phyloP scores from a whole-genome alignment of 306 rosid genomes.

The Herpetospermum pedunculosum region DNA sequence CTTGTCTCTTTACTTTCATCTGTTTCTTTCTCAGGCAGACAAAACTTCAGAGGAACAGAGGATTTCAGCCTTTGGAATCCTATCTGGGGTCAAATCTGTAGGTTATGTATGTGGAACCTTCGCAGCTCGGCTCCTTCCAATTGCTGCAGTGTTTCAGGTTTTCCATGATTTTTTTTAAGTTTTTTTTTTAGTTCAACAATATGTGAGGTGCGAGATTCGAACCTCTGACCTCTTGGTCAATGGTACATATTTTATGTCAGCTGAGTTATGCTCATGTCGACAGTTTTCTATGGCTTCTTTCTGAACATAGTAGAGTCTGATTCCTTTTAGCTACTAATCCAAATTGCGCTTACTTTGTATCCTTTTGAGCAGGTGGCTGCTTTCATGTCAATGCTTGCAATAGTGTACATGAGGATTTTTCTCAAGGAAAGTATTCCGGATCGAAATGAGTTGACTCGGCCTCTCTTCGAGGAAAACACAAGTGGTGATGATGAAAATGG shows the following conservation, averaged over 20 bases:
- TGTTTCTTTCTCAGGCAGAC: slow-evolving; percentile 42
- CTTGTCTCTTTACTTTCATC: not conserved
- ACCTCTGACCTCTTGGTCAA: no score
- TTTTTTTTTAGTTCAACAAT: no score
- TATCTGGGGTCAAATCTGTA: slow-evolving; percentile 53
- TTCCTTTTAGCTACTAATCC: not conserved
- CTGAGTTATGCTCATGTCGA: no score
- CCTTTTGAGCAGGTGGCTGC: slow-evolving; percentile 46
- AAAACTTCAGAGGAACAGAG: slow-evolving; percentile 34
- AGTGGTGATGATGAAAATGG: slow-evolving; percentile 8
- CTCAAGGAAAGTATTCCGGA: slow-evolving; percentile 47
- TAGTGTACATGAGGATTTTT: slow-evolving; percentile 67
- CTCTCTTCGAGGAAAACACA: slow-evolving; percentile 30
- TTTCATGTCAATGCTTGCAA: slow-evolving; percentile 36
- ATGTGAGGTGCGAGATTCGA: no score
- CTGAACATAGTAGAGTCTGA: not conserved
- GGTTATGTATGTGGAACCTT: slow-evolving; percentile 58
- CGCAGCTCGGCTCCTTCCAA: slow-evolving; percentile 57
- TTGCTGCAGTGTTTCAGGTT: slow-evolving; percentile 56
- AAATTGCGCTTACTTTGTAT: not conserved
- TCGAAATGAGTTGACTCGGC: slow-evolving; percentile 24
- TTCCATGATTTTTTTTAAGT: no score
- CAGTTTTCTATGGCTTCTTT: slow-evolving; percentile 17
- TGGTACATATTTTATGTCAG: no score
- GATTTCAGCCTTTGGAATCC: slow-evolving; percentile 59